Evolutionary conservation across 108 stramenopile genomes (phyloP), one percentile per base, ranked within the genome.

Genomic region (Fragilaria crotonensis): DNA sequence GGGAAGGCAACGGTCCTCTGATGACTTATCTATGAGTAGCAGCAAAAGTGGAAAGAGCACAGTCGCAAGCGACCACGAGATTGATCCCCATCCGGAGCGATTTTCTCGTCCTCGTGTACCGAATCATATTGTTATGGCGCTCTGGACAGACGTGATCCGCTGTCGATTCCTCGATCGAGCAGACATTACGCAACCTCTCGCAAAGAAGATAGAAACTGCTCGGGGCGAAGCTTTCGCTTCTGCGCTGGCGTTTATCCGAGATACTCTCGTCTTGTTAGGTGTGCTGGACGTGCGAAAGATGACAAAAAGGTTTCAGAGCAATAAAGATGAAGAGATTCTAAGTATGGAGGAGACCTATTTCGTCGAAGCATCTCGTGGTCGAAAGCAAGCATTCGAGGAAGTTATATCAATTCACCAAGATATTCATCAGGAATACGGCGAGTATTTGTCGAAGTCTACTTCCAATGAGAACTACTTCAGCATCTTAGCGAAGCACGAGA

Each of bases 351-450:
- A 52, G 3, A 52, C 27, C n/a, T n/a, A n/a, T n/a, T 25, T 25
- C 23, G 28, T 26, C n/a, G 27, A 23, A 18, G 4, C 2, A 19
- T 46, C 45, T 14, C n/a, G 29, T 29, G 31, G 46, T 31, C 62
- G 29, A 58, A 64, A 57, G 25, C n/a, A 27, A 30, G 17, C 29
- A 0, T 9, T n/a, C 45, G 33, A 44, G 41, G 73, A 75, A 45
- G 65, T 65, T 51, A 64, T 75, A 22, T 57, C 51, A 11, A 60
- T 76, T 14, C 67, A 68, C 30, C 65, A 76, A 28, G 56, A 72
- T 18, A 76, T 76, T 33, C 71, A 76, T 46, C 63, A 72, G 57
- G 70, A 76, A 60, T 76, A 72, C 33, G 75, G 75, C 11, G 67
- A 72, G 30, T 72, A 68, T 47, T 47, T 72, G 3, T 66, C 71